Conservation (phyloP, 2,329 filamentous ascomycete genomes). For the Biscogniauxia sp. region DNA sequence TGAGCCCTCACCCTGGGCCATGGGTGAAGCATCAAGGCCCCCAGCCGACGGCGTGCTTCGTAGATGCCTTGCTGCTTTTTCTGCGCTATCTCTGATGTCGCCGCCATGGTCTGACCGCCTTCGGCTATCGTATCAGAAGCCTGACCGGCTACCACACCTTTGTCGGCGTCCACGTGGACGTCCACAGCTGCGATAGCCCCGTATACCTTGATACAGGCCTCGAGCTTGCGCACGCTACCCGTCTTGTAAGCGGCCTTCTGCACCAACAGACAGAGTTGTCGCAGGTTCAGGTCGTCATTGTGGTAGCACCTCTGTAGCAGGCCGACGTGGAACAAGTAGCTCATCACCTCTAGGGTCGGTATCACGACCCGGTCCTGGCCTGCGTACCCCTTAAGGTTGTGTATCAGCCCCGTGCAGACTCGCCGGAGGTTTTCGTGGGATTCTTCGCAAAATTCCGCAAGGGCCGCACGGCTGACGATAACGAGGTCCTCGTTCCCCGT, state of each 20-base stretch:
- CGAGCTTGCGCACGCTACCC: conserved; percentile 76
- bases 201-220: conserved; percentile 79
- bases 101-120: not conserved
- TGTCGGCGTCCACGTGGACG: not conserved
- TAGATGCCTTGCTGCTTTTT: conserved; percentile 45
- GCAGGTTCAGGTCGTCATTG: conserved; percentile 39
- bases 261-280: conserved; percentile 64
- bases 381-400: conserved; percentile 52
- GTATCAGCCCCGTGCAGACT: conserved; percentile 50
- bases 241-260: conserved; percentile 83
- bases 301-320: conserved; percentile 40
- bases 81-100: conserved; percentile 17
- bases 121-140: not conserved
- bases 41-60: conserved; percentile 65
- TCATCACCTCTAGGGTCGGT: conserved; percentile 72
- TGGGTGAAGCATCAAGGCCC: conserved; percentile 73
- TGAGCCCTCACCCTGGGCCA: conserved; percentile 70
- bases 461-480: conserved; percentile 63
- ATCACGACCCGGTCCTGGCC: conserved; percentile 69
- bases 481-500: conserved; percentile 76
- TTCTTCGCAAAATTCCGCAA: conserved; percentile 53
- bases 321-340: conserved; percentile 70
- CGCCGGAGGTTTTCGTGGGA: conserved; percentile 40
- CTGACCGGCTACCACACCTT: conserved; percentile 11
- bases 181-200: conserved; percentile 54